phyloP scores from a whole-genome alignment of 495 filamentous ascomycete genomes.

The Poronia punctata region DNA sequence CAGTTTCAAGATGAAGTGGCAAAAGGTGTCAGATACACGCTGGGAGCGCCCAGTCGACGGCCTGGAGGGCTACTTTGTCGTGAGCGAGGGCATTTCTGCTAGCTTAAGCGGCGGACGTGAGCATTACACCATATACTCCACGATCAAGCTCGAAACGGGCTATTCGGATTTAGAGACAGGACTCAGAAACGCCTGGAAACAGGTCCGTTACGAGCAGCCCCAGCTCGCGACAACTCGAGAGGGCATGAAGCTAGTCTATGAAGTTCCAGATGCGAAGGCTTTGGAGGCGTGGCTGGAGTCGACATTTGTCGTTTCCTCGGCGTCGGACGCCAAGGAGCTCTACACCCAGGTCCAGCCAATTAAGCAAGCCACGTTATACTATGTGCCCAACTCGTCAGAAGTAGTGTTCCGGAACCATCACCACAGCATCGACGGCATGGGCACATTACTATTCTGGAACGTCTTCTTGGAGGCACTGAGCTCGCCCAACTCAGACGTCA shows the following conservation, averaged over 20 bases:
- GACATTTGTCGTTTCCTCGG: constrained; percentile 22
- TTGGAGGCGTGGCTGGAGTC: constrained; percentile 18
- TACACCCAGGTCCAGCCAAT: constrained; percentile 8
- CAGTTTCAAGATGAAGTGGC: constrained; percentile 14
- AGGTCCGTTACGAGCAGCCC: constrained; percentile 23
- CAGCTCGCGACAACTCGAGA: constrained; percentile 17
- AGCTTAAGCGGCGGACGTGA: constrained; percentile 15
- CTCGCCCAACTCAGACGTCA: constrained; percentile 7
- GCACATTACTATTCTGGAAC: constrained; percentile 14
- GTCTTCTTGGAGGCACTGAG: constrained; percentile 7
- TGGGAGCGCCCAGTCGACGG: constrained; percentile 21
- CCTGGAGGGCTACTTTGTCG: constrained; percentile 19
- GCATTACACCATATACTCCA: constrained; percentile 20
- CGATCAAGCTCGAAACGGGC: constrained; percentile 13
- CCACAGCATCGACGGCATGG: constrained; percentile 11
- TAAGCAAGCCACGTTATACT: constrained; percentile 22
- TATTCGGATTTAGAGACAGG: constrained; percentile 8
- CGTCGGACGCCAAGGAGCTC: constrained; percentile 14
- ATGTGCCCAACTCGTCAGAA: constrained; percentile 19
- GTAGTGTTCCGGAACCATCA: constrained; percentile 15
- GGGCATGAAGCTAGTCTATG: constrained; percentile 19
- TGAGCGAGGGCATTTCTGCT: constrained; percentile 10
- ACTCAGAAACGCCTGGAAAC: constrained; percentile 21
- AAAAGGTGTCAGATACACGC: constrained; percentile 17
- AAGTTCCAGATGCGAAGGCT: constrained; percentile 15